Evolutionary conservation across 139 green algal genomes (phyloP), one percentile per base, ranked within the genome.

Genomic region (Auxenochlorella pyrenoidosa): DNA sequence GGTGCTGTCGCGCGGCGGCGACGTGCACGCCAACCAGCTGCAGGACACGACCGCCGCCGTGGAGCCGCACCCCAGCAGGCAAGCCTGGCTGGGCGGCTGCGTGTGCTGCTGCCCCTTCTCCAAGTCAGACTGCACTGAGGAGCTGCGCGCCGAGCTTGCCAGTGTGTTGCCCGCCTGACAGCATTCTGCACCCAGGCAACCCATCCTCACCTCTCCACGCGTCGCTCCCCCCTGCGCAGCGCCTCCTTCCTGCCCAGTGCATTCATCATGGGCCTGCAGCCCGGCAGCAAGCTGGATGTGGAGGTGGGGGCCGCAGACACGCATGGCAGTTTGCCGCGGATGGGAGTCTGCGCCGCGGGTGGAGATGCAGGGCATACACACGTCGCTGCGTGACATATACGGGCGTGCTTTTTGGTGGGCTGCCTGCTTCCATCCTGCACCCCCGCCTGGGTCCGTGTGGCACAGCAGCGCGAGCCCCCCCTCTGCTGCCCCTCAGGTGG

Each of bases 1-100:
- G 85, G 91, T 93, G 84, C 79, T 93, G 89, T 90, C 83, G 15
- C 75, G 91, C 34, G 91, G 91, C 16, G 89, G 90, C n/a, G 79
- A 93, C 73, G 83, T 93, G 32, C 60, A 60, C 0, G 89, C 89
- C 2, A 84, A 91, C 70, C 91, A 90, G 85, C 47, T 89, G 54
- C 82, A 80, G 38, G 91, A 93, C 87, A 94, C 89, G 18, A 88
- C 79, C 12, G 82, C 84, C 41, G 71, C 41, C 2, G 66, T 59
- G 19, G 44, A 71, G 54, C 41, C 41, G 63, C 54, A 85, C 59
- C 79, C 59, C 21, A 63, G 36, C 79, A 73, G 59, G 79, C 58
- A 41, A 24, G 44, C 1, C 10, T 44, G 22, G 15, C 2, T 80
- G 40, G n/a, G n/a, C n/a, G n/a, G n/a, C n/a, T n/a, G n/a, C 5